Evolutionary conservation across 2,329 filamentous ascomycete species (phyloP).

Genomic region (Beauveria varroae): DNA sequence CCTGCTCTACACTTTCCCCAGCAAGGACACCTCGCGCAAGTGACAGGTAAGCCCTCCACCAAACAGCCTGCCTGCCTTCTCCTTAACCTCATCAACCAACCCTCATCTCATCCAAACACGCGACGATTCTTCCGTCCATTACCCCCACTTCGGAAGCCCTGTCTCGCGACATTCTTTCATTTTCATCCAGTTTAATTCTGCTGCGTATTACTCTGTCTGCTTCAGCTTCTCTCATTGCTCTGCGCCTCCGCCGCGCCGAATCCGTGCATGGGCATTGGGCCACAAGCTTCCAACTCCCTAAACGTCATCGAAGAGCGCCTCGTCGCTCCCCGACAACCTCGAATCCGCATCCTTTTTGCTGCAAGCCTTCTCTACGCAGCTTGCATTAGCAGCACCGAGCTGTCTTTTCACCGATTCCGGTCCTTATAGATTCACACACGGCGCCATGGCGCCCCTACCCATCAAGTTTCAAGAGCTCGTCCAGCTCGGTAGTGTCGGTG

Average conservation of each 20-base stretch:
- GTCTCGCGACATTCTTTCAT: constrained; percentile 2
- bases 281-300: constrained; percentile 7
- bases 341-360: neutral
- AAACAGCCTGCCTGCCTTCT: neutral
- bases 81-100: constrained; percentile 11
- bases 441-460: constrained; percentile 62
- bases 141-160: constrained; percentile 4
- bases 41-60: constrained; percentile 10
- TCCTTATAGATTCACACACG: constrained; percentile 14
- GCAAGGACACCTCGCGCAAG: constrained; percentile 8
- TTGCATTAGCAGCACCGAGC: constrained; percentile 1
- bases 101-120: constrained; percentile 8
- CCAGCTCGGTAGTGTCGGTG: constrained; percentile 49
- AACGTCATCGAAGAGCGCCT: constrained; percentile 10
- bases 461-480: constrained; percentile 92
- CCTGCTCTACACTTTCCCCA: neutral
- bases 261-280: constrained; percentile 11
- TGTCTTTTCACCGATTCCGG: neutral
- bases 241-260: constrained; percentile 6
- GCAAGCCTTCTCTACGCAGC: constrained; percentile 1
- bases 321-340: neutral
- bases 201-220: neutral
- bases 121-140: constrained; percentile 13
- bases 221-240: neutral
- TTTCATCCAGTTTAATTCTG: neutral